phyloP scores from a whole-genome alignment of 176 grass and related monocot genomes.

The Musa acuminata region DNA sequence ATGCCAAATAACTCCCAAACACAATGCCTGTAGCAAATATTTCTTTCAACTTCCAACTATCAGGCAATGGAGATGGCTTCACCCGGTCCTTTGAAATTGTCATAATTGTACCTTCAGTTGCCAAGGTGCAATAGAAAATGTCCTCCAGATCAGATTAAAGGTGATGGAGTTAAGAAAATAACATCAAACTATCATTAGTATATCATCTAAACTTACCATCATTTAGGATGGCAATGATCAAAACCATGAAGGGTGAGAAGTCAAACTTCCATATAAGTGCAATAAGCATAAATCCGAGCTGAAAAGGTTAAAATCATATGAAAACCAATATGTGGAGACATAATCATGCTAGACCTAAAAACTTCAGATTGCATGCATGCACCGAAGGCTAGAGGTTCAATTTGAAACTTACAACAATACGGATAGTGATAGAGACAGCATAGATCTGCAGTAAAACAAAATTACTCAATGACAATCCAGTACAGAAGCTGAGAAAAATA shows the following conservation, averaged over 20 bases:
- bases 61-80: slow-evolving; percentile 73
- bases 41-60: slow-evolving; percentile 92
- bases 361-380: background rate
- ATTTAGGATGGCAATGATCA: slow-evolving; percentile 91
- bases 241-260: slow-evolving; percentile 94
- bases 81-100: slow-evolving; percentile 95
- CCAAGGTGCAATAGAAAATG: background rate
- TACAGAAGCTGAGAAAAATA: background rate
- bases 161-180: background rate
- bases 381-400: background rate
- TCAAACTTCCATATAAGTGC: slow-evolving; percentile 92
- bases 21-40: slow-evolving; percentile 88
- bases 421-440: slow-evolving; percentile 89
- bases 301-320: slow-evolving; percentile 11
- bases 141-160: background rate
- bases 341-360: too few species aligned
- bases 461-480: background rate
- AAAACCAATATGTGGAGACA: background rate
- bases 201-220: slow-evolving; percentile 41
- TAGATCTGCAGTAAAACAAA: slow-evolving; percentile 51
- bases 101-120: slow-evolving; percentile 76
- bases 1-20: slow-evolving; percentile 61
- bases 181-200: background rate
- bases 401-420: slow-evolving; percentile 72
- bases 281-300: slow-evolving; percentile 94